Evolutionary conservation across 495 filamentous ascomycete species (phyloP), one percentile per base, ranked within the genome.

Genomic region (Articulospora tetracladia): DNA sequence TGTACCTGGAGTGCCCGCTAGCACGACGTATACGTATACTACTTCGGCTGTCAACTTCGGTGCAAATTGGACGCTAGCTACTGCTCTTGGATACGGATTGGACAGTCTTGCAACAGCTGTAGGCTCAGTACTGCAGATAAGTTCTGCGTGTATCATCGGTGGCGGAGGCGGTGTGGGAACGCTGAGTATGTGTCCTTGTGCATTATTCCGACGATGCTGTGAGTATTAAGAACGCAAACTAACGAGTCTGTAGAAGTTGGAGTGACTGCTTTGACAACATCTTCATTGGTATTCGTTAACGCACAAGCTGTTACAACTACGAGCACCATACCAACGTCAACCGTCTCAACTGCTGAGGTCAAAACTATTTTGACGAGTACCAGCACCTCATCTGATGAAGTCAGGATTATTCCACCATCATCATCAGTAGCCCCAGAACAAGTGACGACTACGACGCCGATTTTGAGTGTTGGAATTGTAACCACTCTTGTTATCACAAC

Each of bases 101-200:
- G 53, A 55, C 23, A 55, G 28, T 36, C 32, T 55, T 4, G 53
- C 53, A 3, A 34, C 53, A 36, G 53, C 28, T 10, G 53, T 55
- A 20, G 53, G 26, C 2, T 34, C 53, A 10, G 28, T 34, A 34
- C 32, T 55, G 11, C 3, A 12, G 13, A 11, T 55, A 41, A 23
- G 28, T 19, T 24, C 30, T 39, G 20, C 53, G 23, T 34, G 30
- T 39, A 20, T 27, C n/a, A 55, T 30, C 19, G 28, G 20, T 15
- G 28, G 20, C 4, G 53, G 53, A 24, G 53, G 53, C 23, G 53
- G 53, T 3, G 32, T 41, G 7, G 53, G 53, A 15, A 55, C 53
- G 7, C 22, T 55, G 23, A 50, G 39, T 44, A 44, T 44, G 39
- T 32, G 8, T 44, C 39, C 39, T 44, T 4, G 30, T 32, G 4